These are phyloP conservation scores for Nakazawaea wickerhamii DNA, from an alignment of 805 yeast species.

Conservation along the genomic window DNA sequence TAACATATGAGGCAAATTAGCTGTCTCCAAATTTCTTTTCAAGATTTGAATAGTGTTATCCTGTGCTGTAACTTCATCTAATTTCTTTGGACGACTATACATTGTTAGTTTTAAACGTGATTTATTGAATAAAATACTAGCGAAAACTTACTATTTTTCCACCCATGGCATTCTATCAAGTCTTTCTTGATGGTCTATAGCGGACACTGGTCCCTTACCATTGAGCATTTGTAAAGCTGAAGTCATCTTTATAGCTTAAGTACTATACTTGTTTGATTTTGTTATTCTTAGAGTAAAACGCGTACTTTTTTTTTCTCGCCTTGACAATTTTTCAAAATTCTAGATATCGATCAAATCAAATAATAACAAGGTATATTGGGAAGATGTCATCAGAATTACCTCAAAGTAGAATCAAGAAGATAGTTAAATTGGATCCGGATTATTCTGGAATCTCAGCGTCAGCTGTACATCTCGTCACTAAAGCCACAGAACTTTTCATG, in stretches of 20 bases:
- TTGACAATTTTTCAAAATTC: neutral
- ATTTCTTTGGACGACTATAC: conserved; percentile 68
- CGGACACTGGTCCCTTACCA: neutral
- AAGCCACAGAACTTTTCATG: conserved; percentile 68
- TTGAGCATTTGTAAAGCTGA: conserved; percentile 7
- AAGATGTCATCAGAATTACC: conserved; percentile 36
- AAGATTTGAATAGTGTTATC: conserved; percentile 82
- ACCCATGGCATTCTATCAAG: conserved; percentile 79
- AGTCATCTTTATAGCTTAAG: neutral
- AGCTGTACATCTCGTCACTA: conserved; percentile 10
- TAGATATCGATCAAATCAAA: too few relatives aligned
- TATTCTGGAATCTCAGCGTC: conserved; percentile 50
- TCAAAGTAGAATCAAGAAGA: conserved; percentile 60
- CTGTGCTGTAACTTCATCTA: conserved; percentile 89
- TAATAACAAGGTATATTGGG: neutral
- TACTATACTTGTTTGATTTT: neutral
- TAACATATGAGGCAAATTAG: conserved; percentile 86
- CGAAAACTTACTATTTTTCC: conserved; percentile 59
- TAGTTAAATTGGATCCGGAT: conserved; percentile 73
- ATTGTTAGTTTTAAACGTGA: conserved; percentile 3
- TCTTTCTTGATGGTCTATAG: conserved; percentile 23
- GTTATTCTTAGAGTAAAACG: neutral
- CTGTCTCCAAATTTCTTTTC: conserved; percentile 69
- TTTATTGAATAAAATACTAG: neutral
- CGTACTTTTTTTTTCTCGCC: neutral